Evolutionary conservation across 768 basidiomycete species (phyloP).

Genomic region (Cystofilobasidium macerans): DNA sequence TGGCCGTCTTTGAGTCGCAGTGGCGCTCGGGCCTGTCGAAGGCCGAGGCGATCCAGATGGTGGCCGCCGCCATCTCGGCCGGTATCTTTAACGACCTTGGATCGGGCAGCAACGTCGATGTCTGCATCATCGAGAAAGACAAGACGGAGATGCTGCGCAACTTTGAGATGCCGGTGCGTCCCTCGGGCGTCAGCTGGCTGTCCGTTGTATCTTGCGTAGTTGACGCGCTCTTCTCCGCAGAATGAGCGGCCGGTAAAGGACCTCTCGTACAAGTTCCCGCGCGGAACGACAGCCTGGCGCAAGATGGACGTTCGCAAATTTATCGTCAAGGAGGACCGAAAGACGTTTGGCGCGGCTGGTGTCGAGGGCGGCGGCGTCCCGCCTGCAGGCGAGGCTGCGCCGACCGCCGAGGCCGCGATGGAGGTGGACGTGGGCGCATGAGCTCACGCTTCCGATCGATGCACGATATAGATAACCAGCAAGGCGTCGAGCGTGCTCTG

Average conservation of each 20-base stretch:
- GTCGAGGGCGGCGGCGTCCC: slow-evolving; percentile 7
- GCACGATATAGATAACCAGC: neutral
- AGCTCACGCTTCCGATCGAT: neutral
- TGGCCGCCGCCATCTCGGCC: slow-evolving; percentile 74
- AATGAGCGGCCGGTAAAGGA: slow-evolving; percentile 39
- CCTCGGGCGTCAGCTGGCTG: neutral
- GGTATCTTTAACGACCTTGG: slow-evolving; percentile 99
- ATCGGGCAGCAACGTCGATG: slow-evolving; percentile 96
- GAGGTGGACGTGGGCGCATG: slow-evolving; percentile 24
- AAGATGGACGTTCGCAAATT: slow-evolving; percentile 63
- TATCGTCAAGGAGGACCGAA: slow-evolving; percentile 61
- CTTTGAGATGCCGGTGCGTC: slow-evolving; percentile 62
- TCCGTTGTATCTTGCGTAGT: neutral
- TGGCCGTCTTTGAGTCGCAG: slow-evolving; percentile 87
- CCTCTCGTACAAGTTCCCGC: slow-evolving; percentile 50
- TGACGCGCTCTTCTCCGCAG: too few species aligned
- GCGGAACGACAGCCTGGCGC: slow-evolving; percentile 83
- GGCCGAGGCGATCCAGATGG: slow-evolving; percentile 67
- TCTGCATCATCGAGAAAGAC: slow-evolving; percentile 79
- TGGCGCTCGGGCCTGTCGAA: slow-evolving; percentile 80
- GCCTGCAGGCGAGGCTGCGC: slow-evolving; percentile 6
- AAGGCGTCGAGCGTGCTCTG: too few species aligned
- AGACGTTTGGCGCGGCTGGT: slow-evolving; percentile 5
- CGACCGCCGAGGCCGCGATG: too few species aligned
- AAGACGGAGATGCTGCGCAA: slow-evolving; percentile 89